Base-by-base conservation (phyloP, 805 yeast species). In the Naumovozyma baii region DNA sequence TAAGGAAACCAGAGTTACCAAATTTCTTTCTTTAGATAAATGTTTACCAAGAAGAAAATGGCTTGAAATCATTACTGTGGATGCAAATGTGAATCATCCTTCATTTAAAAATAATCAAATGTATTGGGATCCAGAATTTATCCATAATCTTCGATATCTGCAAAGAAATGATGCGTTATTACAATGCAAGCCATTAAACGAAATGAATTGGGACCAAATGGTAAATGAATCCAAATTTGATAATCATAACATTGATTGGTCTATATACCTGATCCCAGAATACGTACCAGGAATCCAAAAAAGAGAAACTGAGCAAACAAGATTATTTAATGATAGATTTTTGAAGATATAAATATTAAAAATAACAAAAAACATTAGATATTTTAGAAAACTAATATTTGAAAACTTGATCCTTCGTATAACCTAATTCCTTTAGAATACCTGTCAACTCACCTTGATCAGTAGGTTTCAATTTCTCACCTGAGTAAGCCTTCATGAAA, bases 361-460 rank as follows among this genome's bases (percentile, higher is more conserved):
- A 22, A 10, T 22, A 22, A 7, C 26, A 7, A 22, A 22, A 7
- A 10, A 22, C 26, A 22, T 22, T n/a, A n/a, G n/a, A n/a, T n/a
- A n/a, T n/a, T n/a, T n/a, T n/a, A n/a, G n/a, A n/a, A n/a, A n/a
- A 22, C 12, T 12, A 88, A 60, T 84, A 88, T 69, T 92, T 92
- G 70, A 76, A 90, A 39, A 92, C 97, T 55, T 83, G 78, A 42
- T 82, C 86, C 68, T 83, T 81, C 63, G 75, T 67, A 78, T 73
- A 88, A 39, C 96, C 96, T 50, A 92, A 74, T 34, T 90, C 96
- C 54, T 77, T 77, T 60, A 92, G 76, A 38, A 80, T 77, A 58
- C 98, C 98, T 20, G 80, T 69, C 42, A 92, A 74, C 66, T 84
- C 95, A 66, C 98, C 98, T 72, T 92, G 98, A 60, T 88, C 96